Percentiles rank a stretch among this genome's conserved stretches.
These are phyloP conservation scores for Echinosophora koreensis DNA, from an alignment of 306 rosid genomes.

Conservation along the genomic window DNA sequence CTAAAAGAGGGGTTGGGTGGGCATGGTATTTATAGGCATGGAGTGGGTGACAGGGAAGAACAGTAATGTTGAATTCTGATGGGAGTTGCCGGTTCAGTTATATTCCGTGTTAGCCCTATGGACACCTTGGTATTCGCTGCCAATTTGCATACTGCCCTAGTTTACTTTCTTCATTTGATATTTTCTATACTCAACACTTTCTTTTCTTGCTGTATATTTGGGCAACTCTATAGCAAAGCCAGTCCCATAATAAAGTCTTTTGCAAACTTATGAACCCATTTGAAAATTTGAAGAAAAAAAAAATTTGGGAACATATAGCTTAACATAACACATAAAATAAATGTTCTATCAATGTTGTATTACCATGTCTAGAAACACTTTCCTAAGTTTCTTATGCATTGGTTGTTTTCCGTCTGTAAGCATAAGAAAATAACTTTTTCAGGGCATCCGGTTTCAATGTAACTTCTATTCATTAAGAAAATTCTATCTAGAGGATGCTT, in stretches of 20 bases:
- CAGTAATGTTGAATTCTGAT: neutral
- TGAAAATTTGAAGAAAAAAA: neutral
- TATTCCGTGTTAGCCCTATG: conserved; percentile 6
- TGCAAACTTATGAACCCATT: neutral
- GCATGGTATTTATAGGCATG: neutral
- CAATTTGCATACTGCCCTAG: neutral
- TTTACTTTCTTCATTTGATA: neutral
- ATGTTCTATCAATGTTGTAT: neutral
- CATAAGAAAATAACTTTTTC: neutral
- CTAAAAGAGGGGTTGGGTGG: neutral
- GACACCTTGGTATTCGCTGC: neutral
- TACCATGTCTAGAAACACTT: neutral
- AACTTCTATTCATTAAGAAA: neutral
- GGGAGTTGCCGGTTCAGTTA: neutral
- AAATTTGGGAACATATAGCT: neutral
- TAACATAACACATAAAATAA: too few species aligned
- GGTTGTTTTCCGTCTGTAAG: neutral
- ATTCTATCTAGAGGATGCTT: conserved; percentile 9
- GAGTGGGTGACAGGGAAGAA: neutral
- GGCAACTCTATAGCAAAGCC: neutral
- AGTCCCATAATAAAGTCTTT: conserved; percentile 20
- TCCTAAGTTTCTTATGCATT: conserved; percentile 38
- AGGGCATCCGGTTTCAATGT: neutral
- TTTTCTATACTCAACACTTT: conserved; percentile 9
- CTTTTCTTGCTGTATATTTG: neutral